A percentile compares a stretch with the other conserved stretches of the same genome.
These are phyloP conservation scores for Kurtzmaniella quercitrusa DNA, from an alignment of 1,139 yeast species.

Conservation along the genomic window DNA sequence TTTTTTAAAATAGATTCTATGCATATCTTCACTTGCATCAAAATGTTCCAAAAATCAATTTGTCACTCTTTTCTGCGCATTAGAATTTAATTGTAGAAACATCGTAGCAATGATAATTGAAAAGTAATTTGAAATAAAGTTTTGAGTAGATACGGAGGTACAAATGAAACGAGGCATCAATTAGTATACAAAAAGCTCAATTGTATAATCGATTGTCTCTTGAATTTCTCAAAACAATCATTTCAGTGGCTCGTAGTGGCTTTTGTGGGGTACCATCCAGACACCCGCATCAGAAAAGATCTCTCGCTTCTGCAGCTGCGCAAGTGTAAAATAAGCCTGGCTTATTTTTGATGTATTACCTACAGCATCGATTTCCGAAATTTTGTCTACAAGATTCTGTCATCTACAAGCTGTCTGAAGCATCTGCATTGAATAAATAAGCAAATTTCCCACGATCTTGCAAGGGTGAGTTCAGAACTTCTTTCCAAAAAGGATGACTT, in stretches of 20 bases:
- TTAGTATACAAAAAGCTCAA: neutral
- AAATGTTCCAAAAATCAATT: neutral
- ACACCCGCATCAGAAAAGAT: neutral
- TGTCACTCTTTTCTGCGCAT: neutral
- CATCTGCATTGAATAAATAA: neutral
- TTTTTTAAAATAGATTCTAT: too few relatives aligned
- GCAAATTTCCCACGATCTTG: too few relatives aligned
- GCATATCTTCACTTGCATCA: neutral
- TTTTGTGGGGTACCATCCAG: neutral
- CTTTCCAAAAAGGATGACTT: slow-evolving; percentile 69
- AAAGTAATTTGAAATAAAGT: too few relatives aligned
- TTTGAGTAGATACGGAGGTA: neutral
- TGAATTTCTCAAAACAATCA: too few relatives aligned
- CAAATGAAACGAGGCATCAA: neutral
- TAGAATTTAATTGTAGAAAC: neutral
- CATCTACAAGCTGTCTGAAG: neutral
- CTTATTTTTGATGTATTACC: too few relatives aligned
- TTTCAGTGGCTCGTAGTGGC: too few relatives aligned
- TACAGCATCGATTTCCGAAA: too few relatives aligned
- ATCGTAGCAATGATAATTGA: too few relatives aligned
- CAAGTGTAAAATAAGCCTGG: too few relatives aligned
- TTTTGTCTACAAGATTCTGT: too few relatives aligned
- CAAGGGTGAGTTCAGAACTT: slow-evolving; percentile 51
- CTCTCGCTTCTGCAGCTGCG: neutral
- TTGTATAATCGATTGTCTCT: too few relatives aligned